A percentile compares a stretch with the other conserved stretches of the same genome.
These are phyloP conservation scores for Avena sativa DNA, from an alignment of 176 grass and related monocot genomes.

Conservation along the genomic window DNA sequence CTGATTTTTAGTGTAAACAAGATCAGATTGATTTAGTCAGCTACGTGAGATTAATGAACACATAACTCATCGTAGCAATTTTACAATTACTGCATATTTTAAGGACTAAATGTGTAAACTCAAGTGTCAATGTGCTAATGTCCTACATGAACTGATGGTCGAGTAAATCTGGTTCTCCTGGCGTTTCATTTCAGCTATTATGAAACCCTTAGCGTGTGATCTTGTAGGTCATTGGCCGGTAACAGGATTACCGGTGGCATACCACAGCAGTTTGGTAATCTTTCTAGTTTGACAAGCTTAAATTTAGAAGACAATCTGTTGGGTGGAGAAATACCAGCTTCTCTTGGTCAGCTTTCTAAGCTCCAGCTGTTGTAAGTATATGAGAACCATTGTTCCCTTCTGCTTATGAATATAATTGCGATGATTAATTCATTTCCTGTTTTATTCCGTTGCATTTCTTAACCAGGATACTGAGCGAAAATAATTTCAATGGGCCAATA, in stretches of 20 bases:
- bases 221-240: conserved; percentile 69
- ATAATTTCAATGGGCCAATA: conserved; percentile 77
- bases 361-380: conserved; percentile 76
- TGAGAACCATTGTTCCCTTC: conserved; percentile 1
- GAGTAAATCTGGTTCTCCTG: background rate
- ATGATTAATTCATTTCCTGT: background rate
- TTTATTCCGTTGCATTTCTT: conserved; percentile 21
- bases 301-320: conserved; percentile 79
- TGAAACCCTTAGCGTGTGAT: conserved; percentile 28
- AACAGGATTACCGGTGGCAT: conserved; percentile 82
- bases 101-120: background rate
- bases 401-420: background rate
- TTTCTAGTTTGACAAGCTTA: conserved; percentile 77
- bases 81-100: background rate
- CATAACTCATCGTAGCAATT: background rate
- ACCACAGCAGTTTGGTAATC: conserved; percentile 77
- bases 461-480: conserved; percentile 88
- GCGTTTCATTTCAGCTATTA: background rate
- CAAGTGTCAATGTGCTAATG: background rate
- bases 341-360: conserved; percentile 75
- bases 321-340: conserved; percentile 78
- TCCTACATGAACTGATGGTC: conserved; percentile 13
- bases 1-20: background rate
- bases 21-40: background rate
- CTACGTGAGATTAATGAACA: background rate